Evolutionary conservation across 2,329 filamentous ascomycete genomes (phyloP).

Genomic region (Botryosphaeria dothidea): DNA sequence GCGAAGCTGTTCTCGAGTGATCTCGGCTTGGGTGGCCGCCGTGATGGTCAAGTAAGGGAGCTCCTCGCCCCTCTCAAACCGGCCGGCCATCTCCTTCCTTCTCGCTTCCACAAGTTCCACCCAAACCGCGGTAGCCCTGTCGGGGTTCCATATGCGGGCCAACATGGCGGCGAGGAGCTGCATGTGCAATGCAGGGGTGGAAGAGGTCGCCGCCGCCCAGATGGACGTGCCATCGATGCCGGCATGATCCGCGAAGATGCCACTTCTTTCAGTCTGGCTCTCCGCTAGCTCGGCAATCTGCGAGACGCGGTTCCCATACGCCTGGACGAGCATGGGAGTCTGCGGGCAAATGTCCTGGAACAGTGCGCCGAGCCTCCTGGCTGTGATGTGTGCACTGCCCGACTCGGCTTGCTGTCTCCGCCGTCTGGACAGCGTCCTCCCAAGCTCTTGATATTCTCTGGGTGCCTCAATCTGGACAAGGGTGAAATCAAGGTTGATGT

Average conservation of each 20-base stretch:
- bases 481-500: constrained; percentile 47
- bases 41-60: neutral
- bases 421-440: constrained; percentile 29
- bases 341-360: constrained; percentile 38
- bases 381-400: constrained; percentile 39
- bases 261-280: neutral
- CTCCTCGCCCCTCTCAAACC: neutral
- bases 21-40: neutral
- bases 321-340: constrained; percentile 35
- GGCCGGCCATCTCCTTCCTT: constrained; percentile 13
- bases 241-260: constrained; percentile 25
- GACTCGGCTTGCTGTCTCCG: constrained; percentile 40
- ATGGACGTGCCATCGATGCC: constrained; percentile 37
- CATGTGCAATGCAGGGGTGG: constrained; percentile 27
- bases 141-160: constrained; percentile 31
- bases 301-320: constrained; percentile 37
- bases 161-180: constrained; percentile 42
- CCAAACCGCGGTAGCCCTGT: constrained; percentile 38
- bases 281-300: constrained; percentile 27
- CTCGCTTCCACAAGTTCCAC: constrained; percentile 31
- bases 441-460: constrained; percentile 37
- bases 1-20: constrained; percentile 20
- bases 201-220: constrained; percentile 42
- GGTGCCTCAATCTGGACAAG: constrained; percentile 45
- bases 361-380: constrained; percentile 42